A percentile compares a stretch with the other conserved stretches of the same genome.
These are phyloP conservation scores for Marvania coccoides DNA, from an alignment of 139 green algal species.

Conservation along the genomic window DNA sequence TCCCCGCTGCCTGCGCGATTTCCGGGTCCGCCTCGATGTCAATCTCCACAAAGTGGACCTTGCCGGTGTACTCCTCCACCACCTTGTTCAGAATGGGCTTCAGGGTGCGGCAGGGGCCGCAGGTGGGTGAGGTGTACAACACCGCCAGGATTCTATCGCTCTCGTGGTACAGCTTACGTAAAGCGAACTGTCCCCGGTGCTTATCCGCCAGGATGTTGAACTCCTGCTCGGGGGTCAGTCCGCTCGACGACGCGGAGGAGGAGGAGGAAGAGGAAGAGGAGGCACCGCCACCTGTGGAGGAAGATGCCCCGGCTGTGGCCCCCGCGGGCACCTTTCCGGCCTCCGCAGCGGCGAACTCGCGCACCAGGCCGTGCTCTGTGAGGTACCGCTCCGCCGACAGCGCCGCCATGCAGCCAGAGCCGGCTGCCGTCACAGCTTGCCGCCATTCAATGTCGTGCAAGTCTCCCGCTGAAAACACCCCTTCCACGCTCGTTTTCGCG, in stretches of 20 bases:
- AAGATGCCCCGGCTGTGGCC: background rate
- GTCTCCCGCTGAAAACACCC: conserved; percentile 89
- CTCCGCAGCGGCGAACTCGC: background rate
- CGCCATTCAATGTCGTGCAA: conserved; percentile 83
- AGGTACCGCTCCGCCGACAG: conserved; percentile 87
- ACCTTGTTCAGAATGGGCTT: conserved; percentile 94
- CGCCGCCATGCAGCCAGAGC: conserved; percentile 85
- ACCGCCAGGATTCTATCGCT: conserved; percentile 71
- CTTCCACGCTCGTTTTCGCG: conserved; percentile 61
- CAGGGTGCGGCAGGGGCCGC: conserved; percentile 76
- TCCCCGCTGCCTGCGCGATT: conserved; percentile 82
- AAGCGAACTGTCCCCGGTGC: conserved; percentile 87
- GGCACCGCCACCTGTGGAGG: background rate
- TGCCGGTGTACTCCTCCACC: conserved; percentile 65
- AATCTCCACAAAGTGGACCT: conserved; percentile 86
- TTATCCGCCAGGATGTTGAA: conserved; percentile 25
- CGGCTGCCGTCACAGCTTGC: conserved; percentile 90
- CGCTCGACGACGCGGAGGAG: background rate
- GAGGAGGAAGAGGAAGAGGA: background rate
- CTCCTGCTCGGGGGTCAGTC: background rate
- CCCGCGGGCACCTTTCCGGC: background rate
- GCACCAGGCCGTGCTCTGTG: conserved; percentile 7
- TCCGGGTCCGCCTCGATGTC: conserved; percentile 87
- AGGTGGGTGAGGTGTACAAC: conserved; percentile 83
- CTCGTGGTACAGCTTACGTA: conserved; percentile 98